These are phyloP conservation scores for Chalciporus chontae DNA, from an alignment of 768 basidiomycete species.

Conservation along the genomic window DNA sequence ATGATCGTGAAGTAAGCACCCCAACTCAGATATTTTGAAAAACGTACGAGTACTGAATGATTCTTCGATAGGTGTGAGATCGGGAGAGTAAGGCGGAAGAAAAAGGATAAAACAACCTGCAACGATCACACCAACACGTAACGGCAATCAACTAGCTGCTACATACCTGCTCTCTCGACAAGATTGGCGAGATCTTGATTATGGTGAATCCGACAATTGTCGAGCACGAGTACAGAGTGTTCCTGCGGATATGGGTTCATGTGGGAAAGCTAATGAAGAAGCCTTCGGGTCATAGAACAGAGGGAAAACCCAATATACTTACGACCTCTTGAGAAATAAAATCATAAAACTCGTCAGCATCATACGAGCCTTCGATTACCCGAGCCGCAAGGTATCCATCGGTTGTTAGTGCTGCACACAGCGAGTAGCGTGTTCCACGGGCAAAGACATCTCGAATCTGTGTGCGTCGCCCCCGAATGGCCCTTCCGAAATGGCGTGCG, in stretches of 20 bases:
- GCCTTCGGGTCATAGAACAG: not conserved
- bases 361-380: slow-evolving; percentile 32
- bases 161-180: not conserved
- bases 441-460: slow-evolving; percentile 22
- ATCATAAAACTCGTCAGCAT: slow-evolving; percentile 33
- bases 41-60: not conserved
- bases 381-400: slow-evolving; percentile 2
- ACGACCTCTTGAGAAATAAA: slow-evolving; percentile 24
- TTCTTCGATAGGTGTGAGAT: slow-evolving; percentile 1
- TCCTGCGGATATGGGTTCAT: slow-evolving; percentile 29
- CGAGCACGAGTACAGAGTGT: slow-evolving; percentile 26
- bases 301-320: not conserved
- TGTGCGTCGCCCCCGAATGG: slow-evolving; percentile 19
- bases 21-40: no score
- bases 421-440: slow-evolving; percentile 28
- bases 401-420: slow-evolving; percentile 33
- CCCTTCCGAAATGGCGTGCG: slow-evolving; percentile 25
- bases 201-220: slow-evolving; percentile 31
- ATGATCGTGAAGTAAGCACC: no score
- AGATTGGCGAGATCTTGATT: slow-evolving; percentile 12
- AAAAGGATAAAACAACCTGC: not conserved
- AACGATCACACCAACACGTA: not conserved
- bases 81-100: not conserved
- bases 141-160: no score
- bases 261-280: slow-evolving; percentile 14